A percentile compares a stretch with the other conserved stretches of the same genome.
phyloP scores from a whole-genome alignment of 441 rosid species.

The Kokia cookei region DNA sequence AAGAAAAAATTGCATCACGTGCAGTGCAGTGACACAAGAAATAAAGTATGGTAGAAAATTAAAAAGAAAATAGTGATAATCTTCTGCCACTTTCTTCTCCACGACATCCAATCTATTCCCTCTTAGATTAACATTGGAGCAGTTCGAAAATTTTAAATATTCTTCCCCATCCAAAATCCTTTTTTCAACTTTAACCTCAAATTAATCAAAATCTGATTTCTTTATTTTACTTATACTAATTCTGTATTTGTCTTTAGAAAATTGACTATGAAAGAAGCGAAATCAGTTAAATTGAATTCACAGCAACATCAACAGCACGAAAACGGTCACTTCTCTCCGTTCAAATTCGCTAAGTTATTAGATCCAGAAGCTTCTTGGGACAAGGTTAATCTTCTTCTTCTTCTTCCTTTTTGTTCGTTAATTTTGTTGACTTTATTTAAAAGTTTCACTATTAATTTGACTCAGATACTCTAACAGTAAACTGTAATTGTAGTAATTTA shows the following conservation, averaged over 20 bases:
- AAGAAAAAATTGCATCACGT: not conserved
- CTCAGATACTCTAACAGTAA: not conserved
- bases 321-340: constrained; percentile 63
- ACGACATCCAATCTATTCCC: not conserved
- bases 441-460: not conserved
- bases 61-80: not conserved
- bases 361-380: constrained; percentile 95
- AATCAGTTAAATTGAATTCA: constrained; percentile 48
- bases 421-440: not conserved
- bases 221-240: not conserved
- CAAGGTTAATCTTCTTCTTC: constrained; percentile 30
- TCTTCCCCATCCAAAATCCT: not conserved
- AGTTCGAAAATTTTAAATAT: not conserved
- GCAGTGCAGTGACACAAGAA: not conserved
- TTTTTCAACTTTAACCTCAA: not conserved
- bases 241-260: not conserved
- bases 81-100: not conserved
- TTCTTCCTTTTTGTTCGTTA: not conserved
- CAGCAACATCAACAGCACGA: constrained; percentile 34
- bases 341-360: constrained; percentile 62
- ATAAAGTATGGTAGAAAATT: not conserved
- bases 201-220: not conserved
- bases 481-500: not conserved
- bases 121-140: constrained; percentile 13
- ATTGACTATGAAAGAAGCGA: constrained; percentile 63